Evolutionary conservation across 2,329 filamentous ascomycete genomes (phyloP).

Genomic region (Aspergillus clavatus): DNA sequence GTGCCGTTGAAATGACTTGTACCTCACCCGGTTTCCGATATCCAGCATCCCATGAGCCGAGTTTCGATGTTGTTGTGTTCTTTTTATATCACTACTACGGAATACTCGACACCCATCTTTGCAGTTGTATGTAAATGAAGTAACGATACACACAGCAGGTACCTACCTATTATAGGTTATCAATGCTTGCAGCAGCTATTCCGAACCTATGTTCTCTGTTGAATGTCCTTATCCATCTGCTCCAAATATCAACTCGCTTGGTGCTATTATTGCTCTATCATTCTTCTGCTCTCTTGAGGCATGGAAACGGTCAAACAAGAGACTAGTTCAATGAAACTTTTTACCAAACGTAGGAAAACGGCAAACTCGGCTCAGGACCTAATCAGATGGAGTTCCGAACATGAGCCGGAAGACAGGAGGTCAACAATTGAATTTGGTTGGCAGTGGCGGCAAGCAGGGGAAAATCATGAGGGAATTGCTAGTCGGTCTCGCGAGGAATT

Average conservation of each 20-base stretch:
- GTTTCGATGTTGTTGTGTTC: no score
- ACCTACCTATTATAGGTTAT: no score
- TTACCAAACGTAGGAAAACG: conserved; percentile 11
- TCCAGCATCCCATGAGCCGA: conserved; percentile 11
- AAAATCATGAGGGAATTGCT: conserved; percentile 4
- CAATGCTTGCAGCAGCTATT: no score
- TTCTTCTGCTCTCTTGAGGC: conserved; percentile 7
- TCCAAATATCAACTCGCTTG: no score
- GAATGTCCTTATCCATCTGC: no score
- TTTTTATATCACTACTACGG: no score
- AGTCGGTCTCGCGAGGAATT: not conserved
- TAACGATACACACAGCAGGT: no score
- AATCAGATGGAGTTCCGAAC: conserved; percentile 19
- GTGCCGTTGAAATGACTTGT: conserved; percentile 20
- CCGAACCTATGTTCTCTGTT: no score
- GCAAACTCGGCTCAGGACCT: conserved; percentile 14
- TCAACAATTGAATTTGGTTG: conserved; percentile 17
- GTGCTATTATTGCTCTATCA: no score
- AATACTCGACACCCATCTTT: no score
- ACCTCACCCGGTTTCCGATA: conserved; percentile 17
- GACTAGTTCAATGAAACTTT: conserved; percentile 10
- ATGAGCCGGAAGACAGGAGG: conserved; percentile 14
- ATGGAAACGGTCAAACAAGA: conserved; percentile 6
- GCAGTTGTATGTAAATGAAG: no score
- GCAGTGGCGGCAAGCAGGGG: conserved; percentile 21